Evolutionary conservation across 2,329 filamentous ascomycete species (phyloP).

Genomic region (Paracorniculantispora psalliotae): DNA sequence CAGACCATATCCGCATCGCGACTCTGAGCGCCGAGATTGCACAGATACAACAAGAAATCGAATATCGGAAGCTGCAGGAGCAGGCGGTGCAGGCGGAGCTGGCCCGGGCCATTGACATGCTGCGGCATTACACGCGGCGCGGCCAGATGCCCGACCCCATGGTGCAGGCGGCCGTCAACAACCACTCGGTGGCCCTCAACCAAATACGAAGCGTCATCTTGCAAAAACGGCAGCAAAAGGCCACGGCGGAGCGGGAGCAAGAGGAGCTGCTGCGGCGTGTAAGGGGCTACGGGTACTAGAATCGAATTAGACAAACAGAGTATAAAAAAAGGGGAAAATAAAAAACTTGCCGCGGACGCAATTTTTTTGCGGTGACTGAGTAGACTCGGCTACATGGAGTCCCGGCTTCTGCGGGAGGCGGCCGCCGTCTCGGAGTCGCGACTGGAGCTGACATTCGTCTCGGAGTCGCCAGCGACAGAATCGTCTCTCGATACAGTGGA

Average conservation of each 20-base stretch:
- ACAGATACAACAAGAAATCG: not conserved
- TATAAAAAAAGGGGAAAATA: not conserved
- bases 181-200: slow-evolving; percentile 1
- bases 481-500: too few relatives aligned
- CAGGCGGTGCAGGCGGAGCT: not conserved
- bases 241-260: not conserved
- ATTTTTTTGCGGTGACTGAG: too few relatives aligned
- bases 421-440: too few relatives aligned
- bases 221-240: not conserved
- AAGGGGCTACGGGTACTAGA: not conserved
- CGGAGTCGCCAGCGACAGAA: too few relatives aligned
- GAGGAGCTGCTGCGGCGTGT: not conserved
- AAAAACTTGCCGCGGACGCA: not conserved
- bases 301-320: not conserved
- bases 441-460: too few relatives aligned
- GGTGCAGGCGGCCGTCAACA: not conserved
- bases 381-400: too few relatives aligned
- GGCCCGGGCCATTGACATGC: not conserved
- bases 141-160: not conserved
- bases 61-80: not conserved
- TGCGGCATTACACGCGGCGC: not conserved
- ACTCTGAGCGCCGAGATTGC: not conserved
- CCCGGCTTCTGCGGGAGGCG: too few relatives aligned
- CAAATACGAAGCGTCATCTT: not conserved
- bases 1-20: not conserved